A percentile compares a stretch with the other conserved stretches of the same genome.
phyloP scores from a whole-genome alignment of 768 basidiomycete genomes.

The Kwoniella pini region DNA sequence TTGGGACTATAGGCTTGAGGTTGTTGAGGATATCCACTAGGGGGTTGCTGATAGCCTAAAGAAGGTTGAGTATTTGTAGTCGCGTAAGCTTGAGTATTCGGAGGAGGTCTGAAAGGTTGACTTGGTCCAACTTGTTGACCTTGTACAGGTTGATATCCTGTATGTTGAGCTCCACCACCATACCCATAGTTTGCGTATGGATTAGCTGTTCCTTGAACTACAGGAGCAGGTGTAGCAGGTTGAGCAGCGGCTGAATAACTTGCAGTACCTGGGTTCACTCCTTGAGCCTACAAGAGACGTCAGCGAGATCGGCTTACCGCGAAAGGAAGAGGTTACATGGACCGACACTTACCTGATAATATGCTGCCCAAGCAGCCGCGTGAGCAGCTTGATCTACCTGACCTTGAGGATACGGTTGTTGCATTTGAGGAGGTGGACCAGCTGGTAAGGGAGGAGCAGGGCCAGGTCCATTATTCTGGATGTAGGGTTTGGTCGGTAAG shows the following conservation, averaged over 20 bases:
- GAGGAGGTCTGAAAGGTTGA: constrained; percentile 17
- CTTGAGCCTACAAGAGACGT: constrained; percentile 43
- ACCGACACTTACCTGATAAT: constrained; percentile 49
- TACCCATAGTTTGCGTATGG: constrained; percentile 92
- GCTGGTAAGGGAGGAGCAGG: constrained; percentile 42
- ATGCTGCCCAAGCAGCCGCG: constrained; percentile 50
- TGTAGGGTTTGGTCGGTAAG: constrained; percentile 34
- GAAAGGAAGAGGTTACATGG: too few relatives aligned
- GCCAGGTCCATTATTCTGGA: constrained; percentile 20
- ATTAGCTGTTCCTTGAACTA: constrained; percentile 23
- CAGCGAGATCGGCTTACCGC: neutral
- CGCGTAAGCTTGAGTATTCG: constrained; percentile 45
- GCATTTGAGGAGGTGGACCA: constrained; percentile 34
- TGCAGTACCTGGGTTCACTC: constrained; percentile 17
- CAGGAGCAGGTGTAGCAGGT: constrained; percentile 10
- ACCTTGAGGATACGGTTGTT: constrained; percentile 13
- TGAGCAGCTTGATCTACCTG: constrained; percentile 33
- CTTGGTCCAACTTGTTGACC: constrained; percentile 21
- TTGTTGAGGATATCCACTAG: constrained; percentile 4
- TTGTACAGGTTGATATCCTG: constrained; percentile 16
- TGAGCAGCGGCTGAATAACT: constrained; percentile 10
- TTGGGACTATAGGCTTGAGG: constrained; percentile 11
- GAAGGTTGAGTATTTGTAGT: constrained; percentile 56
- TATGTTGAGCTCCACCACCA: constrained; percentile 58
- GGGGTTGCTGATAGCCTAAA: constrained; percentile 16